Conservation (phyloP, 2,329 filamentous ascomycete genomes). For the Verticillium albo-atrum region DNA sequence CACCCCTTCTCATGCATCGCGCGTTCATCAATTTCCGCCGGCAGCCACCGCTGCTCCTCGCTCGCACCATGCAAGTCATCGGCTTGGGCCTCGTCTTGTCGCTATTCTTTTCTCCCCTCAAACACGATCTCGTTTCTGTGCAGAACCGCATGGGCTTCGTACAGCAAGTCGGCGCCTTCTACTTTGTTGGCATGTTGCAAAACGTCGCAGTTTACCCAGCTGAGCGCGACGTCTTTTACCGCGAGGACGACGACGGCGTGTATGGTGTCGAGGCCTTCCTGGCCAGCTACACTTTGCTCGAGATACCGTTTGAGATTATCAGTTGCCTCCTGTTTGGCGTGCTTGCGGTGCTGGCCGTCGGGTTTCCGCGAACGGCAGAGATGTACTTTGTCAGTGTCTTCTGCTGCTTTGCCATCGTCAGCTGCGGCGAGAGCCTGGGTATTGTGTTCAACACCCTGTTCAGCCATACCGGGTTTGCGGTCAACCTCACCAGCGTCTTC, state of each 20-base stretch:
- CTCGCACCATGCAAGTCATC: constrained; percentile 63
- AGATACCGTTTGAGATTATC: constrained; percentile 67
- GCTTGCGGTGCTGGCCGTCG: constrained; percentile 59
- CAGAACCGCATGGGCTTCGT: constrained; percentile 72
- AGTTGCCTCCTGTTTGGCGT: constrained; percentile 63
- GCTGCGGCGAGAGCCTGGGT: constrained; percentile 69
- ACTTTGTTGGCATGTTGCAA: constrained; percentile 75
- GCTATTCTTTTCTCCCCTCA: constrained; percentile 68
- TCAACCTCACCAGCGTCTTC: constrained; percentile 67
- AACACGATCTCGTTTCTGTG: constrained; percentile 63
- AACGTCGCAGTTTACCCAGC: constrained; percentile 70
- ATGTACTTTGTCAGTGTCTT: constrained; percentile 67
- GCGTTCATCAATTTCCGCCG: constrained; percentile 65
- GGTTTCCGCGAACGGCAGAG: constrained; percentile 55
- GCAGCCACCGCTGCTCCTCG: constrained; percentile 59
- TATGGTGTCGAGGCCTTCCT: constrained; percentile 71
- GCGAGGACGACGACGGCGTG: constrained; percentile 68
- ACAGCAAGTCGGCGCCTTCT: constrained; percentile 66
- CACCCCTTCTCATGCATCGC: constrained; percentile 64
- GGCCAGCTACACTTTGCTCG: constrained; percentile 63
- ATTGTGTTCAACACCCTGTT: constrained; percentile 80
- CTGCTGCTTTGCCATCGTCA: constrained; percentile 68
- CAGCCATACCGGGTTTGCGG: constrained; percentile 68
- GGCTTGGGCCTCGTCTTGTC: constrained; percentile 59
- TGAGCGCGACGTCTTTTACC: constrained; percentile 72